Base-by-base conservation (phyloP, 805 yeast genomes). In the Saccharomycopsis selenospora region DNA sequence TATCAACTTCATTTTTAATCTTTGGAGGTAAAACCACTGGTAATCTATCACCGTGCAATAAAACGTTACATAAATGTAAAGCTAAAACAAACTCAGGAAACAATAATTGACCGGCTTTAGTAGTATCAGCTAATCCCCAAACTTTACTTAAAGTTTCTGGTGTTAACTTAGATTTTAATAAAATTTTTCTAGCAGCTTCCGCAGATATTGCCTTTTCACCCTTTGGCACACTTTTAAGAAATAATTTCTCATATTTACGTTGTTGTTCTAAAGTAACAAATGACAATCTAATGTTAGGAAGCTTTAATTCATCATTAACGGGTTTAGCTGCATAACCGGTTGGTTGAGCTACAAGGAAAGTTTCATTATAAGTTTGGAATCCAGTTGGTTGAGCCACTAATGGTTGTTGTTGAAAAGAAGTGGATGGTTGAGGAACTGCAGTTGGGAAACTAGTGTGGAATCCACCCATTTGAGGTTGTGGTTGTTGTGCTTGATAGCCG, bases 31-130 rank as follows among this genome's bases (percentile, higher is more conserved):
- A 66, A 36, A 70, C 72, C 40, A 69, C 70, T 2, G 98, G 97
- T 52, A 90, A 70, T 6, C 81, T 69, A 56, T 85, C 89, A 30
- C 96, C 95, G 57, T 77, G 79, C 56, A 86, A 71, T 0, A 83
- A 84, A 59, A 79, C 66, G 57, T 85, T 84, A 61, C 95, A 89
- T 57, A 91, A 71, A 64, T 89, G 91, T 72, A 91, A 79, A 14
- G 96, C 89, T 55, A 91, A 71, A 13, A 95, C 95, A 71, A 91
- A 91, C 64, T 91, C 97, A 2, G 98, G 98, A 61, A 90, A 91
- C 57, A 91, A 67, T 52, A 91, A 75, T 48, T 79, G 74, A 1
- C 98, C 98, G 5, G 93, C 81, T 58, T 79, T 83, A 57, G 81
- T 85, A 2, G 95, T 82, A 61, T 91, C 98, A n/a, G 95, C 77